phyloP scores from a whole-genome alignment of 2,329 filamentous ascomycete species.

The Ilyonectria mors-panacis region DNA sequence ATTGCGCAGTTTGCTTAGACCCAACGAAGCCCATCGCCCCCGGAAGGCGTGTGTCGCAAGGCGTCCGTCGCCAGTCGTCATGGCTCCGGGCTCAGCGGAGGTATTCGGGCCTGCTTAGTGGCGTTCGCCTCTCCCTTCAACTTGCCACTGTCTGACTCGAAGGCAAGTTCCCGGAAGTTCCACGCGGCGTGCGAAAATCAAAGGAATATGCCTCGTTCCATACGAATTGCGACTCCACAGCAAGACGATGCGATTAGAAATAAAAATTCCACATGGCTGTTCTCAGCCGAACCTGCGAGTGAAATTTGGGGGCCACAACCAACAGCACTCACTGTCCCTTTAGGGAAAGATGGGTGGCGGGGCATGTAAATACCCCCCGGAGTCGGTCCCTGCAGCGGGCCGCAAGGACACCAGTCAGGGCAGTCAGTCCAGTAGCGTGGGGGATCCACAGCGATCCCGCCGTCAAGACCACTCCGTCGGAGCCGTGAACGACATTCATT shows the following conservation, averaged over 20 bases:
- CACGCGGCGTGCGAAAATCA: conserved; percentile 14
- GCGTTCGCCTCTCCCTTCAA: conserved; percentile 1
- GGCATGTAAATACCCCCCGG: not conserved
- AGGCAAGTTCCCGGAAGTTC: not conserved
- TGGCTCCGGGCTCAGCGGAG: not conserved
- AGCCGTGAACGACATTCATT: too few species aligned
- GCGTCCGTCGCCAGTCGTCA: not conserved
- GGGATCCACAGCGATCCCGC: too few species aligned
- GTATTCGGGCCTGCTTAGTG: not conserved
- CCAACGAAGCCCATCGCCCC: not conserved
- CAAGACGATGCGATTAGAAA: not conserved
- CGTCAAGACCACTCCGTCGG: too few species aligned
- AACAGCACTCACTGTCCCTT: not conserved
- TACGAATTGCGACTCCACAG: not conserved
- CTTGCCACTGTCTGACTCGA: not conserved
- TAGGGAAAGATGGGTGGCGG: not conserved
- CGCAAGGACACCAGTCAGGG: too few species aligned
- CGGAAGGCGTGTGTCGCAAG: not conserved
- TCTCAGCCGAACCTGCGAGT: not conserved
- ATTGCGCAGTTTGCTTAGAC: not conserved
- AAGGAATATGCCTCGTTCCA: not conserved
- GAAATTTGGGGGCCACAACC: conserved; percentile 1
- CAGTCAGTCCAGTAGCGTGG: too few species aligned
- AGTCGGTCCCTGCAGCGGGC: too few species aligned
- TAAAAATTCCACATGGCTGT: not conserved